Conservation (phyloP, 768 basidiomycete genomes). For the Coprinellus aureogranulatus region DNA sequence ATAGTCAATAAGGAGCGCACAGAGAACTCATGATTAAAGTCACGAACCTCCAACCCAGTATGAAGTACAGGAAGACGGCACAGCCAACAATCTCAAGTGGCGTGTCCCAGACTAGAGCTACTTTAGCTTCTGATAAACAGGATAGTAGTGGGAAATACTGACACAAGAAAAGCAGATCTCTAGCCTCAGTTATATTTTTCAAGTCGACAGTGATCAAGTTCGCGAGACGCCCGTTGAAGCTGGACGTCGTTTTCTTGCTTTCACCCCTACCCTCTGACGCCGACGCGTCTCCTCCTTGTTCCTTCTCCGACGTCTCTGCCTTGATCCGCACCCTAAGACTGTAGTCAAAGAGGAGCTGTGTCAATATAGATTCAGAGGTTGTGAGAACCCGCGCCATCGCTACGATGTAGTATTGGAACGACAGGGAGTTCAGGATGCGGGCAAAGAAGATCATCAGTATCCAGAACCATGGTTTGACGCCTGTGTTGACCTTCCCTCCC, state of each 20-base stretch:
- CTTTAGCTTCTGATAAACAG: neutral
- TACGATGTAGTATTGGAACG: conserved; percentile 33
- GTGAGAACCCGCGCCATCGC: conserved; percentile 46
- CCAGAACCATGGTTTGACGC: neutral
- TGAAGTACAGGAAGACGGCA: conserved; percentile 41
- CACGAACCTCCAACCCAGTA: conserved; percentile 46
- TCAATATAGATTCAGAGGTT: conserved; percentile 43
- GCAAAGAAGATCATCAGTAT: conserved; percentile 1
- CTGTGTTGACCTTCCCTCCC: neutral
- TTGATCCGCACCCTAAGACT: conserved; percentile 59
- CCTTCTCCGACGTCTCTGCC: conserved; percentile 20
- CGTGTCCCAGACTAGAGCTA: conserved; percentile 29
- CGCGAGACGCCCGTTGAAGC: conserved; percentile 69
- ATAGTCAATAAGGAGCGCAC: neutral
- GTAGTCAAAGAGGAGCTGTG: conserved; percentile 40
- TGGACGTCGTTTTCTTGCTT: conserved; percentile 19
- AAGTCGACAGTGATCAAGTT: conserved; percentile 67
- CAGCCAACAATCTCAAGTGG: conserved; percentile 42
- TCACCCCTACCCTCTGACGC: neutral
- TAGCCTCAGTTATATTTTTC: conserved; percentile 28
- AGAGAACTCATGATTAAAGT: neutral
- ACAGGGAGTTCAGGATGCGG: conserved; percentile 12
- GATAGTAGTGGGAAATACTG: neutral
- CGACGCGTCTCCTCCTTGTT: neutral
- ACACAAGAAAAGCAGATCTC: conserved; percentile 12